A percentile compares a stretch with the other conserved stretches of the same genome.
These are phyloP conservation scores for Cystobasidiaceae sp. DNA, from an alignment of 1,284 basidiomycete species.

Conservation along the genomic window DNA sequence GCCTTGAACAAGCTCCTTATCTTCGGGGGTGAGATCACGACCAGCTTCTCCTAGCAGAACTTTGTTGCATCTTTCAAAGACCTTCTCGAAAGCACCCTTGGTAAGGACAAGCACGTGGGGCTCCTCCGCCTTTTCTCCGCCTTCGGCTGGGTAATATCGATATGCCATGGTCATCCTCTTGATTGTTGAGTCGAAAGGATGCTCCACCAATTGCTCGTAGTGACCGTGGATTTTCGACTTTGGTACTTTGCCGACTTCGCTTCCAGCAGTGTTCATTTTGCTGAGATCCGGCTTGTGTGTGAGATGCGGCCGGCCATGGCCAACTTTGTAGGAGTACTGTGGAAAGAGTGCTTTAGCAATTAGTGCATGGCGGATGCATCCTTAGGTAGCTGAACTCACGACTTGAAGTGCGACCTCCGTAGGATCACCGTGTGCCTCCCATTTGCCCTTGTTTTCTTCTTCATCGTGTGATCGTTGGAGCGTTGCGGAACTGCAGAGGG, in stretches of 20 bases:
- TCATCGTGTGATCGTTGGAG: slow-evolving; percentile 42
- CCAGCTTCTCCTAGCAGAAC: slow-evolving; percentile 45
- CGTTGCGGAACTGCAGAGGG: slow-evolving; percentile 52
- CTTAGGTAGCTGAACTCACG: slow-evolving; percentile 11
- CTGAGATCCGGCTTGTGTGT: slow-evolving; percentile 34
- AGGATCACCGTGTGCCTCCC: slow-evolving; percentile 65
- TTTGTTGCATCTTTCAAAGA: slow-evolving; percentile 54
- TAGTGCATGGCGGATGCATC: background rate
- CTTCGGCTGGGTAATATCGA: slow-evolving; percentile 38
- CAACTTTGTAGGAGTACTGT: slow-evolving; percentile 45
- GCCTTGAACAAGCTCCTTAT: slow-evolving; percentile 50
- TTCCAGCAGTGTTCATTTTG: background rate
- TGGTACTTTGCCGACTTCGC: background rate
- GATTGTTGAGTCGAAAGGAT: slow-evolving; percentile 59
- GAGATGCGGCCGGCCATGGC: slow-evolving; percentile 48
- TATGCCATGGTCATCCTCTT: slow-evolving; percentile 60
- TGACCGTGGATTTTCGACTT: slow-evolving; percentile 41
- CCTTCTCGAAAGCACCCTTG: slow-evolving; percentile 62
- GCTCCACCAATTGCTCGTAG: slow-evolving; percentile 50
- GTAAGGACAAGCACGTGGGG: slow-evolving; percentile 47
- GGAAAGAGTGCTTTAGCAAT: background rate
- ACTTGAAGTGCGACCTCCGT: slow-evolving; percentile 62
- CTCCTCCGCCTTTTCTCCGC: slow-evolving; percentile 19
- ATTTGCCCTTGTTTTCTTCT: slow-evolving; percentile 50
- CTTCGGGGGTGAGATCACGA: slow-evolving; percentile 43